phyloP scores from a whole-genome alignment of 2,329 filamentous ascomycete genomes.

The Phaeosphaeria sp. region DNA sequence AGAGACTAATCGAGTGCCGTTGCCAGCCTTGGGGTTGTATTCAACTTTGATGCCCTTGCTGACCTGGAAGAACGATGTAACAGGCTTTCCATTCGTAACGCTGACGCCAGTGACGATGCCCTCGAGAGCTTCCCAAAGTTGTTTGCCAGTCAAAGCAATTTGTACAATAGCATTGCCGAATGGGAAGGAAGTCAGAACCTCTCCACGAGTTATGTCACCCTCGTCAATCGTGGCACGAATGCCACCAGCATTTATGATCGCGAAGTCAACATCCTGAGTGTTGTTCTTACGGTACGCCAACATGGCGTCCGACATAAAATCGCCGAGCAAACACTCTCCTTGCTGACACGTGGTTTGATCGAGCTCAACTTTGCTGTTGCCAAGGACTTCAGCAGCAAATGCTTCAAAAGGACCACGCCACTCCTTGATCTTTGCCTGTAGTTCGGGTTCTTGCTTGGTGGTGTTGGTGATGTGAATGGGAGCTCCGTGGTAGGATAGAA shows the following conservation, averaged over 20 bases:
- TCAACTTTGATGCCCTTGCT: constrained; percentile 63
- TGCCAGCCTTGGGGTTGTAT: constrained; percentile 61
- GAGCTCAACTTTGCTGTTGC: constrained; percentile 61
- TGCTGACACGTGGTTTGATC: constrained; percentile 66
- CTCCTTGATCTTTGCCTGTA: constrained; percentile 64
- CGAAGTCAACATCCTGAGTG: constrained; percentile 59
- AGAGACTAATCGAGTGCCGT: constrained; percentile 60
- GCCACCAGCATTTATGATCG: constrained; percentile 69
- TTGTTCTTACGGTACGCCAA: constrained; percentile 64
- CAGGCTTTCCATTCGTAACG: constrained; percentile 59
- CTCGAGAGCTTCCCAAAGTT: constrained; percentile 65
- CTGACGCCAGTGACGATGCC: constrained; percentile 64
- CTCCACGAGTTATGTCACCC: constrained; percentile 68
- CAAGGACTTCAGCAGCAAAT: constrained; percentile 65
- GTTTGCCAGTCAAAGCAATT: constrained; percentile 59
- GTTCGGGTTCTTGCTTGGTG: constrained; percentile 62
- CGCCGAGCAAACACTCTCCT: constrained; percentile 61
- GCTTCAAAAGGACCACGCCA: constrained; percentile 69
- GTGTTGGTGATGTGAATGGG: constrained; percentile 70
- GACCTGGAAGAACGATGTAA: constrained; percentile 68
- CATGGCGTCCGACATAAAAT: constrained; percentile 62
- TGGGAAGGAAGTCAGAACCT: constrained; percentile 69
- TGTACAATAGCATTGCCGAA: constrained; percentile 71
- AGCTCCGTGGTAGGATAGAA: constrained; percentile 68
- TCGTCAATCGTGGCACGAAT: constrained; percentile 68